Base-by-base conservation (phyloP, 2,329 filamentous ascomycete species). In the Sordariomycetes sp. region DNA sequence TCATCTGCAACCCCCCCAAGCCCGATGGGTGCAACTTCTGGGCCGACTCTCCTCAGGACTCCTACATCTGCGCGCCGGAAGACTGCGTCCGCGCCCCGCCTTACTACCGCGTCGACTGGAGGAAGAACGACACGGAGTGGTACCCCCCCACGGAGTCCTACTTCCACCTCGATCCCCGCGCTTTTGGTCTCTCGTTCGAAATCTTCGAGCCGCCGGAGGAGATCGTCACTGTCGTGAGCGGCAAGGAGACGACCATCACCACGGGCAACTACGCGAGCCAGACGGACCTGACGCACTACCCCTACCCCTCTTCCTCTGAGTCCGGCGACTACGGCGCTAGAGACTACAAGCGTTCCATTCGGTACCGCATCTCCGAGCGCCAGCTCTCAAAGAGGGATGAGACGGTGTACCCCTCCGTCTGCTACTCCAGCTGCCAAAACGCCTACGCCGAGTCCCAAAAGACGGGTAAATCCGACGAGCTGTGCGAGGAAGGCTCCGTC, bases 101-200 rank as follows among this genome's bases (percentile, higher is more conserved):
- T 0, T 65, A 69, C 60, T 62, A 63, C 1, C 62, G 61, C 1
- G 65, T 73, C 0, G 63, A 63, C 0, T 84, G 79, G 80, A 62
- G 66, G 0, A 62, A 66, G 1, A 72, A 74, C 57, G 58, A 71
- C 51, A 80, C 77, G 0, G 61, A 68, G 17, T 82, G 78, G 63
- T 84, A 77, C 60, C 76, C 76, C 1, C 73, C 77, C 1, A 61
- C 63, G 3, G 60, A 61, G 0, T 80, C 76, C 3, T 87, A 86
- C 65, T 88, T 83, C 69, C 77, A 87, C 59, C 73, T 88, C n/a
- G 73, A 83, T 57, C 72, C 85, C 0, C 66, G 72, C 1, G 74
- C 74, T 0, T 89, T 88, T 59, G 84, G 84, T 4, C 70, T 88
- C 17, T 78, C 74, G 54, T 84, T 80, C 59, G 78, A 77, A 50